Evolutionary conservation across 2,329 filamentous ascomycete genomes (phyloP).

Genomic region (Ascocoryne sarcoides): DNA sequence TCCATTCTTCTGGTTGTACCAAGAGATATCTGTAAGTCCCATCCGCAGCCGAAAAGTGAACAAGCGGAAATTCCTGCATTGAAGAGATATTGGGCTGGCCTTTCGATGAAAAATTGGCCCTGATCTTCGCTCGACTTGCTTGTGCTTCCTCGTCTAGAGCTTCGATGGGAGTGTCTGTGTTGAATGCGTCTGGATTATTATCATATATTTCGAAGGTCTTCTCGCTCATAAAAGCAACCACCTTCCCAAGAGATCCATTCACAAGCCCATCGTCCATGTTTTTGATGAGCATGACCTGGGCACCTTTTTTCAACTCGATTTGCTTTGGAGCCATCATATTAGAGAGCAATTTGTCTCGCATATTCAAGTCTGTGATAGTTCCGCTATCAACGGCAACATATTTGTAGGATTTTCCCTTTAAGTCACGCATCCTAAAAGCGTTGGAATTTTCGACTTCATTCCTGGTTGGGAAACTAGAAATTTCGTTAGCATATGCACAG

Average conservation of each 20-base stretch:
- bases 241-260: slow-evolving; percentile 86
- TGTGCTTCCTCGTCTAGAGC: slow-evolving; percentile 35
- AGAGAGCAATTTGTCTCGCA: slow-evolving; percentile 67
- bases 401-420: slow-evolving; percentile 58
- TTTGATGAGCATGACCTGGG: slow-evolving; percentile 99
- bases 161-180: slow-evolving; percentile 38
- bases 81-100: slow-evolving; percentile 31
- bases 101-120: slow-evolving; percentile 36
- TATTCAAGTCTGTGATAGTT: slow-evolving; percentile 50
- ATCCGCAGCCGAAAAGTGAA: slow-evolving; percentile 73
- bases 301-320: slow-evolving; percentile 78
- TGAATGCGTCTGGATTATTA: slow-evolving; percentile 47
- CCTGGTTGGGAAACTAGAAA: slow-evolving; percentile 69
- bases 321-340: slow-evolving; percentile 89
- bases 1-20: slow-evolving; percentile 86
- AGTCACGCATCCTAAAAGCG: slow-evolving; percentile 57
- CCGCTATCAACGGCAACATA: slow-evolving; percentile 74
- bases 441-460: slow-evolving; percentile 87
- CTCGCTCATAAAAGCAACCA: slow-evolving; percentile 71
- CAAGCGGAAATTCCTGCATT: slow-evolving; percentile 64
- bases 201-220: slow-evolving; percentile 50
- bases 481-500: slow-evolving; percentile 15
- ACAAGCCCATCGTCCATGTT: slow-evolving; percentile 92
- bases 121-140: slow-evolving; percentile 33
- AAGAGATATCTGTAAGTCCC: slow-evolving; percentile 69